Percentiles rank a stretch among this genome's conserved stretches.
Evolutionary conservation across 176 grass and related monocot species (phyloP).

Genomic region (Miscanthus lutarioriparius): DNA sequence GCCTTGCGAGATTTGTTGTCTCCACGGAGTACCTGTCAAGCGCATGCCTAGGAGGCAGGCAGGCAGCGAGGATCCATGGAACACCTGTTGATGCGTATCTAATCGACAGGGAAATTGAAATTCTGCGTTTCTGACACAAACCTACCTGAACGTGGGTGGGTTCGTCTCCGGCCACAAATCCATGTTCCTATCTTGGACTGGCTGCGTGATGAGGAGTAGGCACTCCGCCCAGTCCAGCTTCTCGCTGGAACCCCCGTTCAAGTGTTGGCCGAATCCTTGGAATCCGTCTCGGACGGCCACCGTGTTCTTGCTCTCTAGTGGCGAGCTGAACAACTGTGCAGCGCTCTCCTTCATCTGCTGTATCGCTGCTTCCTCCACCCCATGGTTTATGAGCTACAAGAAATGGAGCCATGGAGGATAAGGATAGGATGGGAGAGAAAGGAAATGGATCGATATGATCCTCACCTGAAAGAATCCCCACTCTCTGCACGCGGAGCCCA

Average conservation of each 20-base stretch:
- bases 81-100: too few species aligned
- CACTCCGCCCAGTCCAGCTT: slow-evolving; percentile 33
- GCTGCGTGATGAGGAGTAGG: not conserved
- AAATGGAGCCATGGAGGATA: not conserved
- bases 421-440: not conserved
- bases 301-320: slow-evolving; percentile 13
- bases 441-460: not conserved
- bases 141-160: not conserved
- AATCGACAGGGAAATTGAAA: too few species aligned
- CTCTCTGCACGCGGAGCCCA: slow-evolving; percentile 1
- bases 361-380: not conserved
- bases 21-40: not conserved
- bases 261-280: slow-evolving; percentile 29
- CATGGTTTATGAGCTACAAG: slow-evolving; percentile 10
- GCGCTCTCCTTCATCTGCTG: not conserved
- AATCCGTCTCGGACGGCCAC: not conserved
- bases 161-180: not conserved
- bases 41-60: not conserved
- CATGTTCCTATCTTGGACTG: not conserved
- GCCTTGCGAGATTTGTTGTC: not conserved
- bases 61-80: too few species aligned
- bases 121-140: too few species aligned
- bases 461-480: slow-evolving; percentile 32
- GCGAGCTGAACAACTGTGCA: not conserved
- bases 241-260: not conserved